These are phyloP conservation scores for Tylopilus felleus DNA, from an alignment of 768 basidiomycete genomes.

Conservation along the genomic window DNA sequence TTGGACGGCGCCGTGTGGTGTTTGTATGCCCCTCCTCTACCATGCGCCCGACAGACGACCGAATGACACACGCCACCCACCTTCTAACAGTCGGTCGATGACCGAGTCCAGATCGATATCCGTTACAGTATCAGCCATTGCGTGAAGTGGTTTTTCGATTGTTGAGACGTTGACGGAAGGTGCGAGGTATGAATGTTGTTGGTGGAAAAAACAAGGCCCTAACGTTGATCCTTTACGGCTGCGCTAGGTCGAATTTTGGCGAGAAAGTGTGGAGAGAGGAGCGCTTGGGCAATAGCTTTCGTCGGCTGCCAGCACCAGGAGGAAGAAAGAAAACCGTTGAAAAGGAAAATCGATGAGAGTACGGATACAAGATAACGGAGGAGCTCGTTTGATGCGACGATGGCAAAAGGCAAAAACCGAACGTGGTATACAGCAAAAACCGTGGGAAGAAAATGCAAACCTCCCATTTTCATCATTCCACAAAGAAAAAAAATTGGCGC, in stretches of 20 bases:
- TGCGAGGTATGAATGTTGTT: constrained; percentile 15
- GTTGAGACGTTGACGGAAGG: constrained; percentile 15
- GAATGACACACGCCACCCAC: constrained; percentile 50
- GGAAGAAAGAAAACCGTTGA: constrained; percentile 4
- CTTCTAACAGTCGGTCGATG: constrained; percentile 97
- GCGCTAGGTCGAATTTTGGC: constrained; percentile 20
- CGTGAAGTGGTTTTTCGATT: constrained; percentile 16
- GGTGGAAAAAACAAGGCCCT: constrained; percentile 29
- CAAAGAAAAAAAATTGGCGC: neutral
- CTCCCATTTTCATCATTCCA: neutral
- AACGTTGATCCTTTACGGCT: constrained; percentile 20
- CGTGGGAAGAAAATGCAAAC: constrained; percentile 26
- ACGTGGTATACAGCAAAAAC: constrained; percentile 26
- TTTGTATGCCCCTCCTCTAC: neutral
- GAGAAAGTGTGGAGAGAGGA: constrained; percentile 4
- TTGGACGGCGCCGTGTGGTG: neutral
- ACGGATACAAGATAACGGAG: constrained; percentile 33
- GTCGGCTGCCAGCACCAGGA: constrained; percentile 25
- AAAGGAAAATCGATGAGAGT: constrained; percentile 32
- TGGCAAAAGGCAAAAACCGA: constrained; percentile 32
- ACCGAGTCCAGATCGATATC: constrained; percentile 99
- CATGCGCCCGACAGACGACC: constrained; percentile 12
- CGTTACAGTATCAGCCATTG: constrained; percentile 75
- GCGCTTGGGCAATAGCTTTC: constrained; percentile 12
- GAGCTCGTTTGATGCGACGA: constrained; percentile 30